Conservation (phyloP, 2,329 filamentous ascomycete species). For the Dactylella cylindrospora region DNA sequence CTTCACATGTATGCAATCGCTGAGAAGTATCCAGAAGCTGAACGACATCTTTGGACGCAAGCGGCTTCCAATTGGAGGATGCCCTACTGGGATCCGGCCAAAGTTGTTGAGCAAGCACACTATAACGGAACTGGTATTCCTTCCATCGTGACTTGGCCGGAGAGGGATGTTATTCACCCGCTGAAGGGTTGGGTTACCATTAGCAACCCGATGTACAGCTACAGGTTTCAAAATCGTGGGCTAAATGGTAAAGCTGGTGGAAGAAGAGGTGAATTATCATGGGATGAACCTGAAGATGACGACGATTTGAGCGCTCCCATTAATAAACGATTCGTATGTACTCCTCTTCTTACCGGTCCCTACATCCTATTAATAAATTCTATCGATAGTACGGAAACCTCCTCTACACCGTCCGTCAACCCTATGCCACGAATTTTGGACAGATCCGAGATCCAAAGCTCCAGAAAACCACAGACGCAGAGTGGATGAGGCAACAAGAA, state of each 20-base stretch:
- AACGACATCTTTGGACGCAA: not conserved
- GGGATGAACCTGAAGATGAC: not conserved
- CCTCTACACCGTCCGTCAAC: not conserved
- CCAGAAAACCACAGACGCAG: not conserved
- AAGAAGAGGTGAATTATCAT: not conserved
- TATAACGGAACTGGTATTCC: conserved; percentile 5
- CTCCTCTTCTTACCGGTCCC: too few relatives aligned
- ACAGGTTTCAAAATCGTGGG: conserved; percentile 1
- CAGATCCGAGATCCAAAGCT: not conserved
- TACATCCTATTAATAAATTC: too few relatives aligned
- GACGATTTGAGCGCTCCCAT: too few relatives aligned
- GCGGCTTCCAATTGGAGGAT: conserved; percentile 12
- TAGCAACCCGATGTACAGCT: conserved; percentile 1
- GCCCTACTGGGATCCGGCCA: conserved; percentile 23
- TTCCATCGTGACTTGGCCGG: conserved; percentile 5
- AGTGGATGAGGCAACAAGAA: not conserved
- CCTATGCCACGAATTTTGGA: not conserved
- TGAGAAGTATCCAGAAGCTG: not conserved
- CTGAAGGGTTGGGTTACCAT: not conserved
- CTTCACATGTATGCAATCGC: conserved; percentile 5
- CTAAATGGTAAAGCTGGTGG: not conserved
- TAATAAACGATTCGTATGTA: too few relatives aligned
- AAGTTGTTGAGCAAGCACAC: not conserved
- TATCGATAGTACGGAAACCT: not conserved
- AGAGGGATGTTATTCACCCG: not conserved